Base-by-base conservation (phyloP, 2,329 filamentous ascomycete genomes). In the Hysterium pulicare region DNA sequence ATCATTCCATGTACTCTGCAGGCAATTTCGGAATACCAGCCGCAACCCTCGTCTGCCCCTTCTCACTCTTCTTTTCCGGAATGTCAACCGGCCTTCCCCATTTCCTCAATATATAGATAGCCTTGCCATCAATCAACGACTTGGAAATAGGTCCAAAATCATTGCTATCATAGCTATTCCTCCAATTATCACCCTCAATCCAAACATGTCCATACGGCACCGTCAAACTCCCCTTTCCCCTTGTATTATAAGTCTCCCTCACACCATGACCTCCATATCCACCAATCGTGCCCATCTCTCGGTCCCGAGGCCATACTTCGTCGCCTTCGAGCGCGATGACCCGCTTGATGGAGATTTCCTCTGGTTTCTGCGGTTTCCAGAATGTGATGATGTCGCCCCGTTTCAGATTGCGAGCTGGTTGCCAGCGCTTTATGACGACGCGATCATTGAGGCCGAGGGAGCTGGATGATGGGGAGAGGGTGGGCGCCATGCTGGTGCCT, bases 171-270 rank as follows among this genome's bases (percentile, higher is more conserved):
- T 83, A 66, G 42, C 81, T 88, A 55, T 79, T 79, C 38, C 78
- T 76, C 54, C 80, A 78, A 56, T 86, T 89, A 62, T 98, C 93
- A 1, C 93, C 93, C 64, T 97, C 91, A 1, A 98, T 82, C 93
- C 93, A 98, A 21, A 97, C 77, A 71, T 97, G 90, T 15, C 89
- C 89, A 48, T 77, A 77, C 4, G 90, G 91, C 17, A 98, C 79
- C 48, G 17, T 47, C 45, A 33, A 52, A 51, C 21, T 37, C 38
- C 23, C 55, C 58, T 13, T 23, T 40, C 23, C 48, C 48, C 5
- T 43, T 45, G n/a, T 28, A 28, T 15, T 33, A 33, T 16, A 44
- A 42, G 49, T 40, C 51, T 51, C 46, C 17, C 48, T 34, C 48
- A 59, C 51, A 67, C 57, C 58, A 58, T 59, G 48, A 62, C 62